phyloP scores from a whole-genome alignment of 1,284 basidiomycete genomes.

The Malassezia pachydermatis region DNA sequence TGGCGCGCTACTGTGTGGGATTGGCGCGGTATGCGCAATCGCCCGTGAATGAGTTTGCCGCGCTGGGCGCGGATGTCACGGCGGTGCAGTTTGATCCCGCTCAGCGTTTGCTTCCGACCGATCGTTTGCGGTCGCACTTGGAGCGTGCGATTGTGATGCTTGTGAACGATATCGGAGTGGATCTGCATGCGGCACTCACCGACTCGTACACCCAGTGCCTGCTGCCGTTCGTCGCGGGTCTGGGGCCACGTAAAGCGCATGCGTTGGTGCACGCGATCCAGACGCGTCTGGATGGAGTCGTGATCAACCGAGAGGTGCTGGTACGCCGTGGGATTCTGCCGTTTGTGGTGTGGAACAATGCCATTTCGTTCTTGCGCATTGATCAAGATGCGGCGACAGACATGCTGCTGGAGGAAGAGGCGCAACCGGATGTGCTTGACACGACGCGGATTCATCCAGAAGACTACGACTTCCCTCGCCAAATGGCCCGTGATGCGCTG shows the following conservation, averaged over 20 bases:
- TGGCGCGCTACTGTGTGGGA: constrained; percentile 88
- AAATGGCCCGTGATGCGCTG: constrained; percentile 95
- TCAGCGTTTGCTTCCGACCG: constrained; percentile 65
- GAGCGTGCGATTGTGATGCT: constrained; percentile 82
- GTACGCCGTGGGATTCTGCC: constrained; percentile 29
- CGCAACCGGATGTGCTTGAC: constrained; percentile 75
- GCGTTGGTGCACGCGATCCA: constrained; percentile 56
- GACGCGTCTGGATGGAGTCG: constrained; percentile 34
- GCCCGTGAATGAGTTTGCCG: constrained; percentile 56
- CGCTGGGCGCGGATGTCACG: constrained; percentile 36
- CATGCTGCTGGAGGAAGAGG: constrained; percentile 51
- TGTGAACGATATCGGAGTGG: constrained; percentile 83
- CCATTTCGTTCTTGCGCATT: constrained; percentile 70
- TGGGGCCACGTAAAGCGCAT: constrained; percentile 89
- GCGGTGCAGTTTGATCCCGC: constrained; percentile 58
- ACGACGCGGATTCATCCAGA: constrained; percentile 93
- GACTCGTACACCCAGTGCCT: constrained; percentile 78
- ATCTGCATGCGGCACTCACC: constrained; percentile 81
- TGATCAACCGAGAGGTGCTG: constrained; percentile 39
- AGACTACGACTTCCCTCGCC: constrained; percentile 92
- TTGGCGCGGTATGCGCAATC: constrained; percentile 86
- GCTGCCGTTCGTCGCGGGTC: constrained; percentile 79
- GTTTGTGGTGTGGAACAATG: constrained; percentile 39
- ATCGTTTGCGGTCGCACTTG: constrained; percentile 69
- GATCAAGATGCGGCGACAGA: constrained; percentile 44